A percentile compares a stretch with the other conserved stretches of the same genome.
These are phyloP conservation scores for Rosa hybrid DNA, from an alignment of 331 rosid species.

Conservation along the genomic window DNA sequence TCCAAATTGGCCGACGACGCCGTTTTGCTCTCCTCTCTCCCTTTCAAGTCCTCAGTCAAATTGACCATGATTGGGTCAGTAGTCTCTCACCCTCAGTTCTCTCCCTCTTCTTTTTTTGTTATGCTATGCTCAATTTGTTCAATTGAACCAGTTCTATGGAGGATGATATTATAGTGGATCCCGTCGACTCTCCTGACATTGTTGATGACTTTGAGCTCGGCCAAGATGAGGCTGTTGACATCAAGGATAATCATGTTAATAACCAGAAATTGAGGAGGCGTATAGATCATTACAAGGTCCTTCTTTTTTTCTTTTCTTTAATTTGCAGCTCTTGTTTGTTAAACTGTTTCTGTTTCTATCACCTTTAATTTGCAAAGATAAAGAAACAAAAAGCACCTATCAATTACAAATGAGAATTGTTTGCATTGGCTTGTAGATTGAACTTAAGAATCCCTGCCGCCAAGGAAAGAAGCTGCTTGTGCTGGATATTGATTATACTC, in stretches of 20 bases:
- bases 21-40: constrained; percentile 66
- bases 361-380: too few relatives aligned
- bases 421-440: constrained; percentile 49
- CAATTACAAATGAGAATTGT: not conserved
- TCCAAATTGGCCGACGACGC: constrained; percentile 85
- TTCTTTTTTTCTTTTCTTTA: not conserved
- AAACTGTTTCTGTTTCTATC: too few relatives aligned
- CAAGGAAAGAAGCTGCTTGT: constrained; percentile 91
- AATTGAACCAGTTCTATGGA: constrained; percentile 62
- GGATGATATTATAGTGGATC: constrained; percentile 82
- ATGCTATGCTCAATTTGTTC: not conserved
- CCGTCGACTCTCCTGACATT: constrained; percentile 72
- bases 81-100: not conserved
- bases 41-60: constrained; percentile 75
- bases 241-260: constrained; percentile 71
- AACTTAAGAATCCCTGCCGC: constrained; percentile 77
- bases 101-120: not conserved
- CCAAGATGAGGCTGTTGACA: constrained; percentile 70
- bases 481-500: constrained; percentile 92
- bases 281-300: constrained; percentile 59
- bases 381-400: too few relatives aligned
- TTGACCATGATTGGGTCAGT: constrained; percentile 90
- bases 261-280: constrained; percentile 73
- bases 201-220: constrained; percentile 81
- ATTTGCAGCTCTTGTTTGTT: too few relatives aligned